phyloP scores from a whole-genome alignment of 78 protist genomes.

The Acrasis kona region DNA sequence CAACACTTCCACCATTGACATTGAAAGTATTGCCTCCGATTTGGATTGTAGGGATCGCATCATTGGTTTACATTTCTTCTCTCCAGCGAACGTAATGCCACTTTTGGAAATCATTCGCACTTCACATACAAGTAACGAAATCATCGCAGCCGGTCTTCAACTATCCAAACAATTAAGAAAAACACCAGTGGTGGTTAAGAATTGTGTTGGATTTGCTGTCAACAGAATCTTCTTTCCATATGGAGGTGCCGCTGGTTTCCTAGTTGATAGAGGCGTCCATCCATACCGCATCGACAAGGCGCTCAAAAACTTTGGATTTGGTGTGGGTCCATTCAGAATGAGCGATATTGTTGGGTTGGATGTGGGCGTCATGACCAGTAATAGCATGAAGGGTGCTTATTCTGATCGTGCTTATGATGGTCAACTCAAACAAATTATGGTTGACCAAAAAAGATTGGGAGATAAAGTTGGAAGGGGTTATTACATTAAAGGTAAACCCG shows the following conservation, averaged over 20 bases:
- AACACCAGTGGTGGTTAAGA: slow-evolving; percentile 39
- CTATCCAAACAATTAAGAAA: slow-evolving; percentile 20
- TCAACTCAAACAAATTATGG: neutral
- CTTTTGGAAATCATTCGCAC: slow-evolving; percentile 40
- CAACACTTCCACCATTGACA: slow-evolving; percentile 43
- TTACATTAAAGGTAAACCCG: slow-evolving; percentile 22
- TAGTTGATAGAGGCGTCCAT: slow-evolving; percentile 24
- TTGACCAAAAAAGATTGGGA: slow-evolving; percentile 16
- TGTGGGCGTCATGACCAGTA: slow-evolving; percentile 3
- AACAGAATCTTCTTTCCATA: slow-evolving; percentile 41
- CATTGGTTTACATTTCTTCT: slow-evolving; percentile 55
- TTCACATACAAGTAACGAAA: neutral
- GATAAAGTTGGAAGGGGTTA: slow-evolving; percentile 32
- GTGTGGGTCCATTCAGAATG: slow-evolving; percentile 50
- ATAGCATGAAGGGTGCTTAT: slow-evolving; percentile 12
- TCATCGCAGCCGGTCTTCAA: slow-evolving; percentile 16
- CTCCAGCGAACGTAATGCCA: slow-evolving; percentile 64
- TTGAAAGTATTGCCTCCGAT: slow-evolving; percentile 23
- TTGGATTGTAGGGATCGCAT: slow-evolving; percentile 18
- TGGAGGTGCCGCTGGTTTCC: slow-evolving; percentile 1
- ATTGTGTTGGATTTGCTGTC: slow-evolving; percentile 56
- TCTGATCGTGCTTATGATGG: slow-evolving; percentile 23
- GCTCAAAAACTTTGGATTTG: slow-evolving; percentile 23
- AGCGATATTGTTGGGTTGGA: slow-evolving; percentile 49
- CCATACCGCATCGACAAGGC: slow-evolving; percentile 29